These are phyloP conservation scores for Lolium rigidum DNA, from an alignment of 176 grass and related monocot genomes.

Conservation along the genomic window DNA sequence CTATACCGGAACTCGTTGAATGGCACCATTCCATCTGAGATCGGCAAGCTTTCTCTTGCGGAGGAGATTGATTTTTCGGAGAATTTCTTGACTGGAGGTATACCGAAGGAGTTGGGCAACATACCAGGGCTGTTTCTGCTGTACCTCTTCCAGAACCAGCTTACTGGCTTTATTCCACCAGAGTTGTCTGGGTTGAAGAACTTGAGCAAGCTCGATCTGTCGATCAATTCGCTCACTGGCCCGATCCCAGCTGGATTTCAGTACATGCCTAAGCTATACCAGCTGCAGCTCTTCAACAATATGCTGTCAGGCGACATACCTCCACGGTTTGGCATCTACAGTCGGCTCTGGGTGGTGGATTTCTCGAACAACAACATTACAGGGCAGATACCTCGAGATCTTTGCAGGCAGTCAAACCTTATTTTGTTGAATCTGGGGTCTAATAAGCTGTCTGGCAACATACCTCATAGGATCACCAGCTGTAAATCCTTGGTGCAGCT, in stretches of 20 bases:
- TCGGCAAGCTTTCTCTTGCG: slow-evolving; percentile 71
- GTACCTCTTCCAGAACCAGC: slow-evolving; percentile 91
- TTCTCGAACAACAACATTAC: slow-evolving; percentile 91
- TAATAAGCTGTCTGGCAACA: slow-evolving; percentile 85
- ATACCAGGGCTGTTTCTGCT: slow-evolving; percentile 73
- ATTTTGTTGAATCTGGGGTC: slow-evolving; percentile 88
- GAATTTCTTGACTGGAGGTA: slow-evolving; percentile 77
- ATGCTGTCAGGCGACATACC: slow-evolving; percentile 83
- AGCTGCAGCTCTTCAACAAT: slow-evolving; percentile 93
- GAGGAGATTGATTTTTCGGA: slow-evolving; percentile 96
- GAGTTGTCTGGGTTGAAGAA: slow-evolving; percentile 75
- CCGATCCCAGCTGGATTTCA: slow-evolving; percentile 79
- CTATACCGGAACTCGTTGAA: slow-evolving; percentile 90
- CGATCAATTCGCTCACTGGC: slow-evolving; percentile 86
- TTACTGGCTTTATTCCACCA: slow-evolving; percentile 75
- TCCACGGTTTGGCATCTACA: slow-evolving; percentile 80
- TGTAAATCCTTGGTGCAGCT: slow-evolving; percentile 96
- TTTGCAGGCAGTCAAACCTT: slow-evolving; percentile 89
- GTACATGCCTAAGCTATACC: slow-evolving; percentile 77
- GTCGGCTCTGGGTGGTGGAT: slow-evolving; percentile 93
- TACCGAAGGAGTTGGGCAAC: slow-evolving; percentile 79
- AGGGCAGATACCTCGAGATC: slow-evolving; percentile 80
- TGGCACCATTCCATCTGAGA: slow-evolving; percentile 75
- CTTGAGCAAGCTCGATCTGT: slow-evolving; percentile 95
- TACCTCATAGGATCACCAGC: slow-evolving; percentile 76